A percentile compares a stretch with the other conserved stretches of the same genome.
These are phyloP conservation scores for Paramecium sexaurelia DNA, from an alignment of 73 alveolate species.

Conservation along the genomic window DNA sequence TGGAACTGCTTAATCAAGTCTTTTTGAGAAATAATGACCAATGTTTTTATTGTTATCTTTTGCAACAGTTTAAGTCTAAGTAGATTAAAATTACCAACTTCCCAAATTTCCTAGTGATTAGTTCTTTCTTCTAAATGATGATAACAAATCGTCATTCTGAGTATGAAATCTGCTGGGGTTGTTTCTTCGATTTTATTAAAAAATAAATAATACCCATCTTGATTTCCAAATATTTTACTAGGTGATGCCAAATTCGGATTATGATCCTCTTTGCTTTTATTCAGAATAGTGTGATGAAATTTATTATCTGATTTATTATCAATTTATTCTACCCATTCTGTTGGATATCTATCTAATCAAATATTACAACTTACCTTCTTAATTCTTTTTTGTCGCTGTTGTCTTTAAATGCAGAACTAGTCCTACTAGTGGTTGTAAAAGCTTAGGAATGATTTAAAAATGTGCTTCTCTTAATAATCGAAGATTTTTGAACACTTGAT, in stretches of 20 bases:
- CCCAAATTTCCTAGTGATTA: constrained; percentile 35
- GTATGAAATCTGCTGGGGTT: constrained; percentile 28
- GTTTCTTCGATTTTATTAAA: background rate
- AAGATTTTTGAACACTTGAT: constrained; percentile 37
- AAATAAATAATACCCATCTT: background rate
- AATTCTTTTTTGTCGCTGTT: background rate
- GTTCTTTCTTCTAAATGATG: background rate
- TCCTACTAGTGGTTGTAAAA: background rate
- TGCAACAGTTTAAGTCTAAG: background rate
- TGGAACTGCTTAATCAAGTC: background rate
- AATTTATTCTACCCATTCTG: background rate
- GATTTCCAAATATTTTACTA: constrained; percentile 1
- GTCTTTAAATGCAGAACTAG: background rate
- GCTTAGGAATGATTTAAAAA: background rate
- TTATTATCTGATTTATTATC: constrained; percentile 1
- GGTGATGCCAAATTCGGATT: constrained; percentile 36
- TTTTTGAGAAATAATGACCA: background rate
- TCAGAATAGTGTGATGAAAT: background rate
- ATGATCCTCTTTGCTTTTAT: constrained; percentile 11
- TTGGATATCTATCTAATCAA: background rate
- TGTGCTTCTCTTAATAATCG: constrained; percentile 4
- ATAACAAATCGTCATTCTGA: background rate
- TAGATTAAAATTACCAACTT: constrained; percentile 13
- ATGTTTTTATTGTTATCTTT: background rate
- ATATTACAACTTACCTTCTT: background rate